These are phyloP conservation scores for Syzygium aromaticum DNA, from an alignment of 345 rosid genomes.

Conservation along the genomic window DNA sequence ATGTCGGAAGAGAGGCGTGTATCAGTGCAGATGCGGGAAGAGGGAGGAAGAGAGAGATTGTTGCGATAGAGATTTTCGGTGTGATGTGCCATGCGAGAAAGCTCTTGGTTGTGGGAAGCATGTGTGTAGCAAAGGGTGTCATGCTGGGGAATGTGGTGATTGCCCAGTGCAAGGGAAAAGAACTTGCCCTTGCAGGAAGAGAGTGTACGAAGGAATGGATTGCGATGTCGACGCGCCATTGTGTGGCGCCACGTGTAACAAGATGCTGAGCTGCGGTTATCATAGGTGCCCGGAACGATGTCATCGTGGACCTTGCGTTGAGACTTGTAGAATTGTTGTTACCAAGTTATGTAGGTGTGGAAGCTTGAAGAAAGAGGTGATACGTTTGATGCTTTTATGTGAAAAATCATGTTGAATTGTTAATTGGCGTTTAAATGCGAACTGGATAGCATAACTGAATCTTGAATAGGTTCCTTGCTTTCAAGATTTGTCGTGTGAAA, in stretches of 20 bases:
- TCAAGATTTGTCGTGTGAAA: conserved; percentile 88
- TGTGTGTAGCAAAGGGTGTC: conserved; percentile 73
- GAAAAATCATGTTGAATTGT: neutral
- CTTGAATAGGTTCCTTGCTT: conserved; percentile 77
- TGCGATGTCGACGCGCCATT: conserved; percentile 64
- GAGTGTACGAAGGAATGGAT: conserved; percentile 58
- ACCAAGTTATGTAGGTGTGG: conserved; percentile 71
- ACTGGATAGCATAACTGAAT: conserved; percentile 11
- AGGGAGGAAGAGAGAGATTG: conserved; percentile 62
- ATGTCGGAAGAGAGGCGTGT: conserved; percentile 48
- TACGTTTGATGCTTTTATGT: neutral
- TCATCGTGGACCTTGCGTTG: conserved; percentile 69
- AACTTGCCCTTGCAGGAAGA: conserved; percentile 87
- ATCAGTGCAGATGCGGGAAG: conserved; percentile 51
- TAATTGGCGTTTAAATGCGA: neutral
- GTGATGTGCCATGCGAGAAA: conserved; percentile 56
- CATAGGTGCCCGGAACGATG: conserved; percentile 89
- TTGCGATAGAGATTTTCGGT: conserved; percentile 59
- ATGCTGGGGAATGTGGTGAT: conserved; percentile 60
- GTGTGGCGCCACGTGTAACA: conserved; percentile 85
- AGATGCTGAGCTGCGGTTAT: conserved; percentile 54
- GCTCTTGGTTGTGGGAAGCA: conserved; percentile 61
- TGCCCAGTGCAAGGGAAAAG: conserved; percentile 81
- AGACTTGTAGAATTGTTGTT: conserved; percentile 75
- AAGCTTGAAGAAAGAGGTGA: conserved; percentile 81